A percentile compares a stretch with the other conserved stretches of the same genome.
These are phyloP conservation scores for Globisporangium cederbergense DNA, from an alignment of 352 stramenopile species.

Conservation along the genomic window DNA sequence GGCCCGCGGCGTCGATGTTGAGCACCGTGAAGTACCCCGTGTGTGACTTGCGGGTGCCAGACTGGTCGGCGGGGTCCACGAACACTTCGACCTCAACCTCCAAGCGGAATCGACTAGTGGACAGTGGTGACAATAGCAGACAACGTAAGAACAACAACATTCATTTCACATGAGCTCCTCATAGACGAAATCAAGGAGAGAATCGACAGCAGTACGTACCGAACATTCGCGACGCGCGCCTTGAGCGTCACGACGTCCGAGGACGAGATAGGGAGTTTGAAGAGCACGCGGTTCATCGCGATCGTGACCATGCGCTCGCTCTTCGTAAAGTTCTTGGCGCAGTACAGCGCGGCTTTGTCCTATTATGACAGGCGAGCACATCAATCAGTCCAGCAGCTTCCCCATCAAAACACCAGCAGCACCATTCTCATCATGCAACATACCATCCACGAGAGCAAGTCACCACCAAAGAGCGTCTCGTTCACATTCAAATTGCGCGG, in stretches of 20 bases:
- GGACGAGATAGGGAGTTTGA: slow-evolving; percentile 67
- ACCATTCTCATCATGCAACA: slow-evolving; percentile 13
- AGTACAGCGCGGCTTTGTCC: slow-evolving; percentile 66
- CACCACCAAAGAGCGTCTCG: slow-evolving; percentile 64
- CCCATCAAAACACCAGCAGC: background rate
- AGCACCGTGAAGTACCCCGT: slow-evolving; percentile 69
- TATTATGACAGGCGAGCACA: background rate
- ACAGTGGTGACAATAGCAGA: slow-evolving; percentile 1
- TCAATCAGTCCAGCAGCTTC: background rate
- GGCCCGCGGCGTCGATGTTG: slow-evolving; percentile 58
- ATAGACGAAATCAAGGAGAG: no score
- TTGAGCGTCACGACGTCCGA: slow-evolving; percentile 68
- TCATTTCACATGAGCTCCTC: background rate
- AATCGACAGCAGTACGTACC: slow-evolving; percentile 23
- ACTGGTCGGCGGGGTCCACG: slow-evolving; percentile 45
- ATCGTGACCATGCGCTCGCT: slow-evolving; percentile 67
- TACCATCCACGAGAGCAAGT: slow-evolving; percentile 61
- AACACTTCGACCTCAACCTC: slow-evolving; percentile 79
- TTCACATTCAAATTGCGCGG: slow-evolving; percentile 71
- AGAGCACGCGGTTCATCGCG: slow-evolving; percentile 65
- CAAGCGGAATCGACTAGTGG: slow-evolving; percentile 46
- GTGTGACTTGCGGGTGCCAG: slow-evolving; percentile 50
- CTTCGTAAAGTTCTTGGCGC: slow-evolving; percentile 64
- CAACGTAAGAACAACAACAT: background rate
- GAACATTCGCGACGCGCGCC: slow-evolving; percentile 50